Conservation (phyloP, 257 asterid species). For the Ligustrum vulgare region DNA sequence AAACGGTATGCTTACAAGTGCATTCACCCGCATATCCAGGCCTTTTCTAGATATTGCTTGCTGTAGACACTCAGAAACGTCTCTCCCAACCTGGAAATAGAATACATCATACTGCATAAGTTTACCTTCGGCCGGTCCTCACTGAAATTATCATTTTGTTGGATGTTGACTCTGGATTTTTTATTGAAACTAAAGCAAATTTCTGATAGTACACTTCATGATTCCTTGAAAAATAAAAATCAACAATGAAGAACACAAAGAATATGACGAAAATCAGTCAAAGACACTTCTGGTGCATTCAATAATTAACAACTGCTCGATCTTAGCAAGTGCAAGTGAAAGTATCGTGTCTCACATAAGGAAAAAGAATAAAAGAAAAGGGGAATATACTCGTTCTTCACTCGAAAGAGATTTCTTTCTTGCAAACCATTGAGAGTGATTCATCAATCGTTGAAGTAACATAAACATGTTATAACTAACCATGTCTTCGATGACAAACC, state of each 20-base stretch:
- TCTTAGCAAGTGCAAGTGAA: not conserved
- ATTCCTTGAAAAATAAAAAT: not conserved
- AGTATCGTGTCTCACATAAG: not conserved
- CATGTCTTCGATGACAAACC: slow-evolving; percentile 67
- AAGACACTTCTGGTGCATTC: not conserved
- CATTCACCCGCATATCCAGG: slow-evolving; percentile 46
- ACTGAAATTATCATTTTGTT: not conserved
- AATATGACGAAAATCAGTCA: not conserved
- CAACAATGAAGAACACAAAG: not conserved
- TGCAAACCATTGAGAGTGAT: slow-evolving; percentile 3
- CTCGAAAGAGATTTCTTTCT: slow-evolving; percentile 1
- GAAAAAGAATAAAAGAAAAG: not conserved
- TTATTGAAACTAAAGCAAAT: not conserved
- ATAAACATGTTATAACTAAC: slow-evolving; percentile 38
- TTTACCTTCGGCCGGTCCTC: not conserved
- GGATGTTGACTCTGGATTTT: not conserved
- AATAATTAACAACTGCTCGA: not conserved
- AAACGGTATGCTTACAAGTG: slow-evolving; percentile 53
- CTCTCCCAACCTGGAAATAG: slow-evolving; percentile 57
- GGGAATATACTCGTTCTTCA: not conserved
- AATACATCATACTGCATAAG: slow-evolving; percentile 16
- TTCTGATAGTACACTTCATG: not conserved
- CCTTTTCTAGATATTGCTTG: not conserved
- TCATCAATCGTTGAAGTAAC: not conserved
- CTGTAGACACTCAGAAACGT: not conserved